Evolutionary conservation across 1,284 basidiomycete genomes (phyloP).

Genomic region (Microbotryum violaceum): DNA sequence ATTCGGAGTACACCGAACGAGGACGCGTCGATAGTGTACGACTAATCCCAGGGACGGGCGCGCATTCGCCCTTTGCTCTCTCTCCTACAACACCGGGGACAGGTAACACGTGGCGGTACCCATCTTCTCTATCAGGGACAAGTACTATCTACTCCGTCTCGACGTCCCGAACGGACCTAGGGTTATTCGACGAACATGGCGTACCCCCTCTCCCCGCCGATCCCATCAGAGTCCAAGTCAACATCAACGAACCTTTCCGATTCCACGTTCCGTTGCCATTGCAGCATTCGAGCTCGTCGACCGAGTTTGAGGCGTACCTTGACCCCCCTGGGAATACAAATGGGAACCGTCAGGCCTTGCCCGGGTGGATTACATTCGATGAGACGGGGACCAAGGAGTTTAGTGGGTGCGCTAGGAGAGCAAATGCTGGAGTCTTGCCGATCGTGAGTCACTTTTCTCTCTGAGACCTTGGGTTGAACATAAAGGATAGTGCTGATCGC

Average conservation of each 20-base stretch:
- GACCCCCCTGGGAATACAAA: slow-evolving; percentile 6
- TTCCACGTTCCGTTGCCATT: slow-evolving; percentile 21
- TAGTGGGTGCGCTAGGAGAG: too few species aligned
- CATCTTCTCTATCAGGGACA: not conserved
- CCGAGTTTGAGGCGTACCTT: slow-evolving; percentile 20
- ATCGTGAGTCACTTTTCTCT: too few species aligned
- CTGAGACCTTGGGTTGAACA: too few species aligned
- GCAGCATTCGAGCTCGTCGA: slow-evolving; percentile 16
- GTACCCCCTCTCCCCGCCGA: not conserved
- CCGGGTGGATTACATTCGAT: slow-evolving; percentile 24
- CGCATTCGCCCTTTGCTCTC: not conserved
- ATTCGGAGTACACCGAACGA: not conserved
- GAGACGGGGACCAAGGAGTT: too few species aligned
- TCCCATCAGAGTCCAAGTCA: slow-evolving; percentile 8
- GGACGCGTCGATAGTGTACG: not conserved
- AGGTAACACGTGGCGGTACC: slow-evolving; percentile 1
- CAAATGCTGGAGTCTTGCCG: too few species aligned
- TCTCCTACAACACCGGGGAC: not conserved
- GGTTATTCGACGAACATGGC: slow-evolving; percentile 8
- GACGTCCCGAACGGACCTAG: not conserved
- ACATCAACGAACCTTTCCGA: slow-evolving; percentile 19
- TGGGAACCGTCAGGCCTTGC: slow-evolving; percentile 4
- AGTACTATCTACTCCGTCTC: slow-evolving; percentile 1
- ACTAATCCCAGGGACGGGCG: not conserved
- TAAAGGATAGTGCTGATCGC: too few species aligned